Conservation (phyloP, 352 stramenopile genomes). For the Phytophthora vignae region DNA sequence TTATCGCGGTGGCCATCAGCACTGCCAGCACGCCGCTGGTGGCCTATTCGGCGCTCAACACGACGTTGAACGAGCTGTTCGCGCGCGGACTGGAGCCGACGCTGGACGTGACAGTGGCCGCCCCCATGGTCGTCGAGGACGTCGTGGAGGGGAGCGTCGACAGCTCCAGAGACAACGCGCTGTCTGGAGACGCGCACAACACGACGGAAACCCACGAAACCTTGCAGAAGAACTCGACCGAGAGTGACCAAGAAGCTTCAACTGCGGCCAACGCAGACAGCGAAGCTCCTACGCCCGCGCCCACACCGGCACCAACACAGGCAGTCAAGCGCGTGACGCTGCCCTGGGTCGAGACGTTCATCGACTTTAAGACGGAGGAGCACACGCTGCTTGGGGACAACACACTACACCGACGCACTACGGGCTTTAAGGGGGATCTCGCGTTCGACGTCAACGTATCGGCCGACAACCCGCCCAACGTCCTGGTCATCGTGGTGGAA, state of each 20-base stretch:
- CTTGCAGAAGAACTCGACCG: neutral
- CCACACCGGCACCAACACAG: neutral
- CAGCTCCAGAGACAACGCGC: neutral
- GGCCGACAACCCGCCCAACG: constrained; percentile 43
- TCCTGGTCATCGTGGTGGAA: constrained; percentile 53
- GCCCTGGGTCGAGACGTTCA: constrained; percentile 1
- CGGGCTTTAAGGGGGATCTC: constrained; percentile 42
- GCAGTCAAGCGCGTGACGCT: neutral
- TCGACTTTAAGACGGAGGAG: constrained; percentile 42
- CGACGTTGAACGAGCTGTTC: neutral
- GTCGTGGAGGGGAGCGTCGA: neutral
- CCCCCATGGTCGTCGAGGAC: neutral
- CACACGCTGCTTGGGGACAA: constrained; percentile 44
- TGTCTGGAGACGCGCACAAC: neutral
- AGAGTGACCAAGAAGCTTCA: neutral
- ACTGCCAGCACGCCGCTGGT: neutral
- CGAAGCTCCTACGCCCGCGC: neutral
- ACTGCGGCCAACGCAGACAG: neutral
- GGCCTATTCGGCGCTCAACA: neutral
- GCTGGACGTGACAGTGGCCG: neutral
- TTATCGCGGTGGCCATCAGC: neutral
- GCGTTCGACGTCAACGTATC: constrained; percentile 50
- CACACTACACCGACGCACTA: constrained; percentile 43
- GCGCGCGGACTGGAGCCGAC: neutral
- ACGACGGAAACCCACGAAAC: neutral